Base-by-base conservation (phyloP, 1,284 basidiomycete species). In the Trichosporon ovoides region DNA sequence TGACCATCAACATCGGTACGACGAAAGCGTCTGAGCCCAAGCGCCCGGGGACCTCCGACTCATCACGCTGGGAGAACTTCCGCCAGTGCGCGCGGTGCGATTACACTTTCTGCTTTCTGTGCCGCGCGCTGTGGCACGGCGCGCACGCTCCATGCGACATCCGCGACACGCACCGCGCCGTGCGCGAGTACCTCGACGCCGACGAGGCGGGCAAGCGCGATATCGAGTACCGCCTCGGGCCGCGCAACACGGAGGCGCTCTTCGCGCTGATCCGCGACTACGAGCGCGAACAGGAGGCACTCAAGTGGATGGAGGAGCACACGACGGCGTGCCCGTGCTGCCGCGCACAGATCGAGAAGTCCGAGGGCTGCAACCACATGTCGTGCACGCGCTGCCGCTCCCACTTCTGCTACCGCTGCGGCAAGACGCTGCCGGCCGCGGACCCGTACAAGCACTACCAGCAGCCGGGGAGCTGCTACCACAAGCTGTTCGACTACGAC, bases 331-430 rank as follows among this genome's bases (percentile, higher is more conserved):
- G 76, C 62, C 63, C 74, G 2, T 70, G 70, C 13, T 78, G 76
- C 60, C 65, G 67, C 1, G 72, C 73, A n/a, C 55, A 68, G 20
- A 72, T 76, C 9, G 71, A 78, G 55, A 77, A 77, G 66, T 72
- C 66, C 65, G 67, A 55, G 38, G 76, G 76, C 13, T 78, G 76
- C 58, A 78, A 78, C 64, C 76, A 78, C 54, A 76, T 78, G 70
- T 74, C 70, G 2, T 77, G 76, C 57, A 66, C 63, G 38, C 55
- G 69, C 13, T 75, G 75, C 48, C 51, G 63, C 9, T 64, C 72
- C 2, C 76, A 77, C 58, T 78, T 77, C 61, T 78, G 74, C 59
- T 76, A 72, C 58, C 66, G 72, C 18, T 77, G 75, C 52, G 72
- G 71, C 3, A 51, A 55, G 18, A 63, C 66, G 67, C 52, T 75